These are phyloP conservation scores for Gymnopilus dilepis DNA, from an alignment of 768 basidiomycete genomes.

Conservation along the genomic window DNA sequence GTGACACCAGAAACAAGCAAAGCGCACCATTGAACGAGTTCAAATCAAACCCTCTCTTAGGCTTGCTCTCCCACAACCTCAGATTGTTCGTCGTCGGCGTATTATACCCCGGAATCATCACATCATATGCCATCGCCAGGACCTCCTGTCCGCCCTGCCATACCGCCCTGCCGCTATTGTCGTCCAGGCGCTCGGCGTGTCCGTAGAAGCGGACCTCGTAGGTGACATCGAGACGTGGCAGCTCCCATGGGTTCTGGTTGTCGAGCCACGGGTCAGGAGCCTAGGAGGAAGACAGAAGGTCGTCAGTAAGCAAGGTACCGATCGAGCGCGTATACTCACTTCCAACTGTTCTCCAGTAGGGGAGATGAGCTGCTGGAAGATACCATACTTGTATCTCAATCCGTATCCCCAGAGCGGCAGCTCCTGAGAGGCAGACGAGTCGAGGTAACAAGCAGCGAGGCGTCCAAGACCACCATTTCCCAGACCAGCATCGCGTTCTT, in stretches of 20 bases:
- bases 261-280: slow-evolving; percentile 95
- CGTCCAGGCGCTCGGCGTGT: slow-evolving; percentile 66
- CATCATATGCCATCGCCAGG: slow-evolving; percentile 91
- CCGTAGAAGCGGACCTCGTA: slow-evolving; percentile 93
- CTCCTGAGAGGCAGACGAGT: slow-evolving; percentile 89
- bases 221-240: slow-evolving; percentile 82
- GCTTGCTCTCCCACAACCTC: slow-evolving; percentile 82
- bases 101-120: slow-evolving; percentile 88
- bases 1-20: too few relatives aligned
- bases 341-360: slow-evolving; percentile 85
- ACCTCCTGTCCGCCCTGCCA: slow-evolving; percentile 96
- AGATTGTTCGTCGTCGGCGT: slow-evolving; percentile 92
- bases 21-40: slow-evolving; percentile 89
- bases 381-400: slow-evolving; percentile 90
- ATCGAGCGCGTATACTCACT: slow-evolving; percentile 30
- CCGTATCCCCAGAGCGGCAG: slow-evolving; percentile 97
- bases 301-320: too few relatives aligned
- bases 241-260: slow-evolving; percentile 88
- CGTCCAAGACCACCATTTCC: slow-evolving; percentile 97
- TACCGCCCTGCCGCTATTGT: slow-evolving; percentile 62
- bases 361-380: slow-evolving; percentile 93
- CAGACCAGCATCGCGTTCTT: slow-evolving; percentile 92
- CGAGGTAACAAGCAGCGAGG: slow-evolving; percentile 96
- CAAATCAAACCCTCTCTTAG: slow-evolving; percentile 90
- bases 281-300: slow-evolving; percentile 26